These are phyloP conservation scores for Cutaneotrichosporon dermatis DNA, from an alignment of 1,284 basidiomycete genomes.

Conservation along the genomic window DNA sequence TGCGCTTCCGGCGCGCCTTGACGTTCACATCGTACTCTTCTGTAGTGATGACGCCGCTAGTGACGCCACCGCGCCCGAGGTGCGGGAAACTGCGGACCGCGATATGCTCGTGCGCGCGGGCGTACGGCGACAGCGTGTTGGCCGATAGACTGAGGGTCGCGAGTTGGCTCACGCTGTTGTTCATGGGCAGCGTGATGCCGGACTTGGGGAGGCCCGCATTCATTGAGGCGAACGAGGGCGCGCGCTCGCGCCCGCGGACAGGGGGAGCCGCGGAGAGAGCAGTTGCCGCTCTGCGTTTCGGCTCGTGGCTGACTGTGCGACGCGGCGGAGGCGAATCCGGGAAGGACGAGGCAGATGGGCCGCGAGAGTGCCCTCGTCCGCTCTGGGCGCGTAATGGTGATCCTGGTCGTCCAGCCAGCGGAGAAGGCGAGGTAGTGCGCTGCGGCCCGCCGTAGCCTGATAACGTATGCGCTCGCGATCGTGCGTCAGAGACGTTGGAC, in stretches of 20 bases:
- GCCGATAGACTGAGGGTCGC: conserved; percentile 76
- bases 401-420: not conserved
- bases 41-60: conserved; percentile 7
- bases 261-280: not conserved
- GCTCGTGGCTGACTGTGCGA: not conserved
- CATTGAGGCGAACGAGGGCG: conserved; percentile 2
- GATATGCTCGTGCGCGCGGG: conserved; percentile 78
- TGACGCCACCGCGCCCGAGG: conserved; percentile 35
- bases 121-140: conserved; percentile 86
- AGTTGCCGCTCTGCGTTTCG: not conserved
- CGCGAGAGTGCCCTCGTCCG: not conserved
- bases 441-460: not conserved
- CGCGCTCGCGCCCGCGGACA: conserved; percentile 4
- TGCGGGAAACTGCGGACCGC: conserved; percentile 78
- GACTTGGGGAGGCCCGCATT: not conserved
- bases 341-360: not conserved
- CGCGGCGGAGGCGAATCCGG: not conserved
- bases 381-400: not conserved
- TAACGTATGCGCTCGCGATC: not conserved
- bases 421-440: not conserved
- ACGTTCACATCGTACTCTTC: conserved; percentile 41
- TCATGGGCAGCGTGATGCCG: conserved; percentile 65
- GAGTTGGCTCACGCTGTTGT: conserved; percentile 73
- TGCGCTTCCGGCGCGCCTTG: conserved; percentile 73
- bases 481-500: not conserved